phyloP scores from a whole-genome alignment of 805 yeast genomes.

The Saturnispora bothae region DNA sequence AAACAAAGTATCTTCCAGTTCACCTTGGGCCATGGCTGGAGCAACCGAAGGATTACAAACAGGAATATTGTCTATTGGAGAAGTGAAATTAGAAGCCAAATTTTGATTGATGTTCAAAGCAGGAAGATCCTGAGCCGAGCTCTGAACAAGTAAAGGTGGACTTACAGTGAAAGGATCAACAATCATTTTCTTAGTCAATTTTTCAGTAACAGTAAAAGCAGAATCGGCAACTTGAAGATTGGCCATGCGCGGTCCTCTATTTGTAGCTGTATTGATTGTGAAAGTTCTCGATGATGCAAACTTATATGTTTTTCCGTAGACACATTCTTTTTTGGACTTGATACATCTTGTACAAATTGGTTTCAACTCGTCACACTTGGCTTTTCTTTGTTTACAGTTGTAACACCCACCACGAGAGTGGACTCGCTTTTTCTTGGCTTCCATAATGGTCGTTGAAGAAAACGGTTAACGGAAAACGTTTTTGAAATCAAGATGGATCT shows the following conservation, averaged over 20 bases:
- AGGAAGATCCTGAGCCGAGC: slow-evolving; percentile 11
- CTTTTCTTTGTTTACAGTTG: slow-evolving; percentile 35
- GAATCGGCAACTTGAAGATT: not conserved
- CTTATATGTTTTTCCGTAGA: slow-evolving; percentile 27
- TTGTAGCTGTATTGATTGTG: slow-evolving; percentile 11
- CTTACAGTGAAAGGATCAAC: slow-evolving; percentile 12
- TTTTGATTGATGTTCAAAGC: not conserved
- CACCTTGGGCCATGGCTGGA: not conserved
- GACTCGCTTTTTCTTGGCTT: slow-evolving; percentile 27
- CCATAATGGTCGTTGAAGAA: not conserved
- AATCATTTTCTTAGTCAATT: not conserved
- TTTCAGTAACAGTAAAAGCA: not conserved
- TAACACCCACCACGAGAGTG: slow-evolving; percentile 37
- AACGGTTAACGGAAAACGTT: not conserved
- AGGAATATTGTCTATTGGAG: not conserved
- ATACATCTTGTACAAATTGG: slow-evolving; percentile 34
- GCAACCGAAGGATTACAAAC: slow-evolving; percentile 13
- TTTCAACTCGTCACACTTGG: slow-evolving; percentile 32
- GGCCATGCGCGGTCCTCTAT: not conserved
- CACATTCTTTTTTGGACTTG: slow-evolving; percentile 28
- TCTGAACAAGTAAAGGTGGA: slow-evolving; percentile 19
- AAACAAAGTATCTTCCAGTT: slow-evolving; percentile 23
- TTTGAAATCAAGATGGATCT: no score
- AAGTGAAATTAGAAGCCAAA: not conserved
- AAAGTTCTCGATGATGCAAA: slow-evolving; percentile 25